Percentiles rank a stretch among this genome's conserved stretches.
Evolutionary conservation across 176 grass and related monocot genomes (phyloP).

Genomic region (Carex cristatella): DNA sequence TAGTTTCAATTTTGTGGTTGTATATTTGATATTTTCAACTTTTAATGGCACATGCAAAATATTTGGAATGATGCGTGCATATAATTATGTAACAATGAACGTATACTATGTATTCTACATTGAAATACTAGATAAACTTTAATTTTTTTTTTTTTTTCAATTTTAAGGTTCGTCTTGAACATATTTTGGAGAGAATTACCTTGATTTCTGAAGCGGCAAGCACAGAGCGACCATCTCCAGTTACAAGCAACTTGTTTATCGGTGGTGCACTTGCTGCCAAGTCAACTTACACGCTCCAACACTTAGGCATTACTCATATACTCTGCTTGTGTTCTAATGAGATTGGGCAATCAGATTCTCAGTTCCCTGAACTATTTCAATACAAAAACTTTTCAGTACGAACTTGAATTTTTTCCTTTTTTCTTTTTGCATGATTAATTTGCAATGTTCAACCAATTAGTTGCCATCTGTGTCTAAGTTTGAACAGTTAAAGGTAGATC

Average conservation of each 20-base stretch:
- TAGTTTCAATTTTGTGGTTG: too few relatives aligned
- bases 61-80: too few relatives aligned
- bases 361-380: slow-evolving; percentile 80
- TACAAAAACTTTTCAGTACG: slow-evolving; percentile 98
- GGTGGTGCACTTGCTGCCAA: slow-evolving; percentile 91
- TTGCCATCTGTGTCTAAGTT: not conserved
- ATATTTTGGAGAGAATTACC: slow-evolving; percentile 90
- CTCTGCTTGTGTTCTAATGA: slow-evolving; percentile 97
- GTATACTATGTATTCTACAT: too few relatives aligned
- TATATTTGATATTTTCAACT: too few relatives aligned
- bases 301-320: slow-evolving; percentile 91
- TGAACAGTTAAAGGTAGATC: not conserved
- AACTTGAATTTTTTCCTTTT: slow-evolving; percentile 24
- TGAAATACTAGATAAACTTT: not conserved
- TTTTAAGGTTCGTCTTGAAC: slow-evolving; percentile 63
- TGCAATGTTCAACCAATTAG: not conserved
- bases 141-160: slow-evolving; percentile 29
- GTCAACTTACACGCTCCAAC: slow-evolving; percentile 80
- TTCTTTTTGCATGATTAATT: slow-evolving; percentile 6
- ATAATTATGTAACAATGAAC: too few relatives aligned
- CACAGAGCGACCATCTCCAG: slow-evolving; percentile 76
- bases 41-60: too few relatives aligned
- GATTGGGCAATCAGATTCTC: slow-evolving; percentile 98
- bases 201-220: slow-evolving; percentile 83
- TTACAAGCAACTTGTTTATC: slow-evolving; percentile 69